Base-by-base conservation (phyloP, 345 rosid species). In the Barbarea vulgaris region DNA sequence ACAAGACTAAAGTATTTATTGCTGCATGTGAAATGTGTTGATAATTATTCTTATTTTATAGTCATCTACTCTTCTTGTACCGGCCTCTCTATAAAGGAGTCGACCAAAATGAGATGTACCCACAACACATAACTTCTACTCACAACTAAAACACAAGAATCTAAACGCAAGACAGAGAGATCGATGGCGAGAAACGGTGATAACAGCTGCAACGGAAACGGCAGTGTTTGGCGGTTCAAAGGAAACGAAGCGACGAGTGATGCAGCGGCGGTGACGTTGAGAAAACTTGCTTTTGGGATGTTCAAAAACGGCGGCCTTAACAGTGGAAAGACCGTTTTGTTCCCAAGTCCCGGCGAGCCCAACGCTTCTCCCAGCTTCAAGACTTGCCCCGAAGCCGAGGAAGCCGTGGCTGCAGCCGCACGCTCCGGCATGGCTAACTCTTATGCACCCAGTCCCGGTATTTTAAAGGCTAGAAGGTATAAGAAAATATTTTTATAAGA, bases 281-380 rank as follows among this genome's bases (percentile, higher is more conserved):
- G 89, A 57, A 80, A 78, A 14, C 60, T 73, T 50, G 78, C 84
- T 52, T 19, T 30, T 39, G 25, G 28, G 48, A 48, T 90, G 28
- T 39, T 64, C 39, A 79, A 4, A 7, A 87, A 81, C 48, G 63
- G 86, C 57, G 39, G 73, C 60, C 6, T 61, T 1, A 83, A 77
- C 22, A 83, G 77, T n/a, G n/a, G 66, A 4, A 73, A 84, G 36
- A 6, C 77, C 1, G 63, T 77, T 28, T 25, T 88, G 27, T 84
- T 83, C 17, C 82, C 88, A 3, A 86, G 75, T 64, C 87, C 83
- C 3, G 93, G 96, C 14, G 89, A 90, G 34, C 88, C 92, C 14
- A 82, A 90, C 4, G 58, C 34, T 22, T 81, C 83, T 41, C 82
- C 88, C 0, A 67, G 78, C 82, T 88, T 88, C 34, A 67, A 76